Evolutionary conservation across 2,329 filamentous ascomycete species (phyloP).

Genomic region (Stenocarpella maydis): DNA sequence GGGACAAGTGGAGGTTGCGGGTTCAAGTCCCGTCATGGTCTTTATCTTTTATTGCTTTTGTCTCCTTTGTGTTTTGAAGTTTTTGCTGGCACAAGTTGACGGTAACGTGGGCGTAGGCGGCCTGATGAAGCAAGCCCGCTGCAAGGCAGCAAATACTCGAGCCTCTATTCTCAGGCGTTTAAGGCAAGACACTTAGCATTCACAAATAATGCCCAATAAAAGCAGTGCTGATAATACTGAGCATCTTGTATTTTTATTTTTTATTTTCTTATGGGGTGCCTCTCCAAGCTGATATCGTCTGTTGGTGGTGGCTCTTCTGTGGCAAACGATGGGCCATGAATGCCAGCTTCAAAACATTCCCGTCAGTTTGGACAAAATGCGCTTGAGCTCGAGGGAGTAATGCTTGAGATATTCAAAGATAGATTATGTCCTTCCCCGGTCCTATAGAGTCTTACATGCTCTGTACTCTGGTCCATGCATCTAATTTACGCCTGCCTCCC

Average conservation of each 20-base stretch:
- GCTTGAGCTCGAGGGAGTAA: neutral
- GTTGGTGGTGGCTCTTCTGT: no score
- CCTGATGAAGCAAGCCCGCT: neutral
- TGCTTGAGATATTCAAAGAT: neutral
- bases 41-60: constrained; percentile 13
- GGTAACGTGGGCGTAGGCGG: neutral
- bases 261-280: neutral
- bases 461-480: neutral
- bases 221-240: neutral
- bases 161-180: no score
- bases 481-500: constrained; percentile 35
- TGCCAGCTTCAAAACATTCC: no score
- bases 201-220: no score
- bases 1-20: constrained; percentile 34
- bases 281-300: no score
- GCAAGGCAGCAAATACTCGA: neutral
- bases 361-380: neutral
- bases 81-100: neutral
- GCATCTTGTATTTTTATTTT: no score
- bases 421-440: neutral
- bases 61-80: neutral
- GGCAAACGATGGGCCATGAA: neutral
- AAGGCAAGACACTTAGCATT: no score
- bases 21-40: constrained; percentile 36
- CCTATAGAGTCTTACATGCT: neutral